Conservation (phyloP, 805 yeast genomes). For the Wickerhamiella kurtzmanii region DNA sequence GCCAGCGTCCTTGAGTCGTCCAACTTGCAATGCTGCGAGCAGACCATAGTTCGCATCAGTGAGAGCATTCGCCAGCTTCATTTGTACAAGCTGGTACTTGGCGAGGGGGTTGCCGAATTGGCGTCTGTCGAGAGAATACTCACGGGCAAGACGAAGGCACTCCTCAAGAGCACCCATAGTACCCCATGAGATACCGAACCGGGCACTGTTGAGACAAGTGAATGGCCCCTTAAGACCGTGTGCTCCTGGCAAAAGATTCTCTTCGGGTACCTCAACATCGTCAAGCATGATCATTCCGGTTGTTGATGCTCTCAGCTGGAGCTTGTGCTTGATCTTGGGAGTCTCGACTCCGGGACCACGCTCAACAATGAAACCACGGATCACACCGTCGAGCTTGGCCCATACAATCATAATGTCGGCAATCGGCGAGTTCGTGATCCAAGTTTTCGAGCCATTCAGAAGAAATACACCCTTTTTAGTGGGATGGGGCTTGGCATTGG, state of each 20-base stretch:
- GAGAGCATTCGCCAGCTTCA: slow-evolving; percentile 31
- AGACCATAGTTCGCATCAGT: slow-evolving; percentile 31
- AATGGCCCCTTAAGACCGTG: slow-evolving; percentile 34
- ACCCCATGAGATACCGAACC: slow-evolving; percentile 34
- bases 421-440: slow-evolving; percentile 37
- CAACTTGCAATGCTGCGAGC: slow-evolving; percentile 30
- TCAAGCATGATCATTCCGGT: slow-evolving; percentile 34
- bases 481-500: slow-evolving; percentile 34
- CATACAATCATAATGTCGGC: slow-evolving; percentile 32
- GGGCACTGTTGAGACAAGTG: slow-evolving; percentile 32
- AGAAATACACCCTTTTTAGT: slow-evolving; percentile 30
- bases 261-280: slow-evolving; percentile 32
- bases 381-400: slow-evolving; percentile 33
- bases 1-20: slow-evolving; percentile 30
- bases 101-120: slow-evolving; percentile 32
- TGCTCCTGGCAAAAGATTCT: slow-evolving; percentile 28
- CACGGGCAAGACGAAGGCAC: slow-evolving; percentile 27
- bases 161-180: slow-evolving; percentile 33
- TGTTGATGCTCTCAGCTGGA: slow-evolving; percentile 30
- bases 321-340: slow-evolving; percentile 30
- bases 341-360: slow-evolving; percentile 27
- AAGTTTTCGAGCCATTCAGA: slow-evolving; percentile 30
- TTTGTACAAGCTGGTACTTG: slow-evolving; percentile 30
- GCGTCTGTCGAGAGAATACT: slow-evolving; percentile 29
- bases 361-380: slow-evolving; percentile 33